These are phyloP conservation scores for Ganoderma sinense DNA, from an alignment of 1,284 basidiomycete genomes.

Conservation along the genomic window DNA sequence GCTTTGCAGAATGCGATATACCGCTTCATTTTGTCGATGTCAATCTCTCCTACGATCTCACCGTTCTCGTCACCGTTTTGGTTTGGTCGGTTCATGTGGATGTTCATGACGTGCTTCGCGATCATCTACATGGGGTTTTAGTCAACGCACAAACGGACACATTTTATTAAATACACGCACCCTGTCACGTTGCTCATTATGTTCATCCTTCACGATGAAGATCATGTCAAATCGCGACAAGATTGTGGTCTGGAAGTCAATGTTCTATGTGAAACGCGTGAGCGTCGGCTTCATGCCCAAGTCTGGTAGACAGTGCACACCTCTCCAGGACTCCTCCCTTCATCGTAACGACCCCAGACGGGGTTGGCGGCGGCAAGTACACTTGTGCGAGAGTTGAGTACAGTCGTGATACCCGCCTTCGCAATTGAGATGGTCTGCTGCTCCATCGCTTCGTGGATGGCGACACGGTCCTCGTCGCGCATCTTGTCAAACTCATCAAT, in stretches of 20 bases:
- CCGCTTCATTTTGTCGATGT: constrained; percentile 98
- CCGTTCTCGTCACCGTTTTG: constrained; percentile 65
- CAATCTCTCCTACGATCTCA: constrained; percentile 89
- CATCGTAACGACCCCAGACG: constrained; percentile 98
- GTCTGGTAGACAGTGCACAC: constrained; percentile 45
- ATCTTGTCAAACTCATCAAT: constrained; percentile 99
- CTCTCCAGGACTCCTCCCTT: constrained; percentile 96
- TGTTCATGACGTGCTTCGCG: constrained; percentile 98
- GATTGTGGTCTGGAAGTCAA: constrained; percentile 99
- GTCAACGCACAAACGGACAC: not conserved
- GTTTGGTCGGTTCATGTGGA: constrained; percentile 94
- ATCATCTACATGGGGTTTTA: constrained; percentile 69
- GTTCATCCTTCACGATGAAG: constrained; percentile 99
- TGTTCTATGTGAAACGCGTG: constrained; percentile 66
- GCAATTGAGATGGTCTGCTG: constrained; percentile 99
- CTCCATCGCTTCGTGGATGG: constrained; percentile 99
- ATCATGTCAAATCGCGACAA: constrained; percentile 99
- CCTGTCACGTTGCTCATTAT: constrained; percentile 93
- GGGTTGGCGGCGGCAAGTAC: constrained; percentile 99
- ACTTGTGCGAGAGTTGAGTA: constrained; percentile 95
- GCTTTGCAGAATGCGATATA: constrained; percentile 97
- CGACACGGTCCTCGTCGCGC: constrained; percentile 98
- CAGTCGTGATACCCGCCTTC: constrained; percentile 99
- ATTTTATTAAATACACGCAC: constrained; percentile 50
- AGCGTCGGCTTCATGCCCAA: not conserved